Percentiles rank a stretch among this genome's conserved stretches.
Evolutionary conservation across 495 filamentous ascomycete species (phyloP).

Genomic region (Tuber aestivum): DNA sequence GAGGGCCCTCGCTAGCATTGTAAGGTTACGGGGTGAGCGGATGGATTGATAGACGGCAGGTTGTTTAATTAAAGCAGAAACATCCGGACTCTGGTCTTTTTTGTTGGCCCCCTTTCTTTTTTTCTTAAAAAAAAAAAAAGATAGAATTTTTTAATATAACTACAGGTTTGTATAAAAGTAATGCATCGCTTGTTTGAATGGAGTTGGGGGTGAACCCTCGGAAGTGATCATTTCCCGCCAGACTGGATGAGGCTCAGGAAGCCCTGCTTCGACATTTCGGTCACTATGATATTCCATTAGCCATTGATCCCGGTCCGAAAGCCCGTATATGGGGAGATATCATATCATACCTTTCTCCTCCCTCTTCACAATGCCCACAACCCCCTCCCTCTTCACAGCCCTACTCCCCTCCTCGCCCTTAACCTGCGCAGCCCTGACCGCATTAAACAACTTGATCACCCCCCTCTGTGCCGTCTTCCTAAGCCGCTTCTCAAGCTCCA

Average conservation of each 20-base stretch:
- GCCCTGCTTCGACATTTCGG: conserved; percentile 92
- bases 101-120: conserved; percentile 3
- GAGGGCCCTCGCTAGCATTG: conserved; percentile 3
- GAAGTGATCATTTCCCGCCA: conserved; percentile 22
- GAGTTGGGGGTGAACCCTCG: not conserved
- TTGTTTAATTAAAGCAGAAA: not conserved
- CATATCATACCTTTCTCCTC: conserved; percentile 41
- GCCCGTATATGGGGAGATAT: not conserved
- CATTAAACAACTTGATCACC: conserved; percentile 68
- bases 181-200: not conserved
- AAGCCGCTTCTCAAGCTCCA: conserved; percentile 66
- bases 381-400: conserved; percentile 53
- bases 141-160: not conserved
- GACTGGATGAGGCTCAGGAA: conserved; percentile 77
- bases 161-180: not conserved
- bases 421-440: conserved; percentile 84
- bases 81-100: not conserved
- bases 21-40: conserved; percentile 1
- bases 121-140: not conserved
- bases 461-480: conserved; percentile 41
- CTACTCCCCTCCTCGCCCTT: conserved; percentile 35
- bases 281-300: conserved; percentile 46
- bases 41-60: not conserved
- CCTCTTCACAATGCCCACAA: conserved; percentile 44
- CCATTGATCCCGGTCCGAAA: conserved; percentile 4